Evolutionary conservation across 2,329 filamentous ascomycete genomes (phyloP).

Genomic region (Periconia sp.): DNA sequence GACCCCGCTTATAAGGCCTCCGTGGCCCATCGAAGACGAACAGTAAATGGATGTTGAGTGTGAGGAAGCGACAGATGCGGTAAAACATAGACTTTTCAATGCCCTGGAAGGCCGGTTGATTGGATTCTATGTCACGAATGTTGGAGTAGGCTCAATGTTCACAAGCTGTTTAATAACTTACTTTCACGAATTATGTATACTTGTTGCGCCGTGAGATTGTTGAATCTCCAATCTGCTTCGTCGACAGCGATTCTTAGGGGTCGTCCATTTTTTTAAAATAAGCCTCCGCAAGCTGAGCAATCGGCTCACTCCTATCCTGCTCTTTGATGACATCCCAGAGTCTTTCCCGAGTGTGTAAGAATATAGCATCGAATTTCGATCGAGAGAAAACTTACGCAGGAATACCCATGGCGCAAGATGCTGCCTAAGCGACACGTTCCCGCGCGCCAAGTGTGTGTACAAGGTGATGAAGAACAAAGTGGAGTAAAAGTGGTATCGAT

Average conservation of each 20-base stretch:
- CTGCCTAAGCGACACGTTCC: slow-evolving; percentile 1
- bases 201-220: slow-evolving; percentile 46
- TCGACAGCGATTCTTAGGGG: slow-evolving; percentile 52
- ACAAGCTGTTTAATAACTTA: slow-evolving; percentile 16
- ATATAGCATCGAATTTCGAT: no score
- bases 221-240: slow-evolving; percentile 53
- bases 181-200: slow-evolving; percentile 44
- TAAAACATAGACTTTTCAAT: slow-evolving; percentile 51
- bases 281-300: slow-evolving; percentile 47
- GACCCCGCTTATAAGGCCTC: slow-evolving; percentile 45
- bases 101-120: slow-evolving; percentile 45
- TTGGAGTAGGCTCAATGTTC: background rate
- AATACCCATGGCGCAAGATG: slow-evolving; percentile 25
- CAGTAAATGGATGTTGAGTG: slow-evolving; percentile 57
- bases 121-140: slow-evolving; percentile 23
- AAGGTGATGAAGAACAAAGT: no score
- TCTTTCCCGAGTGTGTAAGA: slow-evolving; percentile 13
- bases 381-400: slow-evolving; percentile 27
- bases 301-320: slow-evolving; percentile 36
- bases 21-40: slow-evolving; percentile 63
- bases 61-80: slow-evolving; percentile 53
- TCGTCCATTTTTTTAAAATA: slow-evolving; percentile 42
- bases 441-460: slow-evolving; percentile 13
- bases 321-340: slow-evolving; percentile 49
- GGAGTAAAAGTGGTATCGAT: no score